Evolutionary conservation across 495 filamentous ascomycete species (phyloP).

Genomic region (Pseudomonodictys pantanalensis): DNA sequence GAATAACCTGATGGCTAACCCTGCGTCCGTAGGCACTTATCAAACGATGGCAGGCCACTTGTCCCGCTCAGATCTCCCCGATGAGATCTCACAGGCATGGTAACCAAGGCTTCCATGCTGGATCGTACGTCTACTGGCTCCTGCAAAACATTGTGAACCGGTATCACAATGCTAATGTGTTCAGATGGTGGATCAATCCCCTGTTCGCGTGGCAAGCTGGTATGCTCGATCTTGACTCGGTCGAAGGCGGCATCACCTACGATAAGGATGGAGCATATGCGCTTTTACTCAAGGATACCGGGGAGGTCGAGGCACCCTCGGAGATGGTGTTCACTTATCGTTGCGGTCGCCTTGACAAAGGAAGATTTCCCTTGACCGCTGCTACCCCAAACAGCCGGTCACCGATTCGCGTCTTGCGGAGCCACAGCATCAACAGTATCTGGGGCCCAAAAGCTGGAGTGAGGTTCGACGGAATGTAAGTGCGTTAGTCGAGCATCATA

Average conservation of each 20-base stretch:
- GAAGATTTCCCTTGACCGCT: conserved; percentile 37
- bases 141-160: neutral
- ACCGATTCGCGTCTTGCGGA: conserved; percentile 39
- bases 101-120: conserved; percentile 38
- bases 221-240: conserved; percentile 37
- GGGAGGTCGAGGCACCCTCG: conserved; percentile 30
- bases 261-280: conserved; percentile 41
- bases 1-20: neutral
- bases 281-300: conserved; percentile 35
- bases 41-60: conserved; percentile 22
- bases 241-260: conserved; percentile 35
- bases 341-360: conserved; percentile 28
- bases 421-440: conserved; percentile 36
- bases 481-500: neutral
- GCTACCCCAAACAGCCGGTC: conserved; percentile 31
- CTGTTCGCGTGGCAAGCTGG: conserved; percentile 41
- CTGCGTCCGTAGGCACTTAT: conserved; percentile 19
- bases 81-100: conserved; percentile 22
- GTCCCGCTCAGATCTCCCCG: conserved; percentile 16
- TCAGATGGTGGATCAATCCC: conserved; percentile 44
- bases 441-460: conserved; percentile 41
- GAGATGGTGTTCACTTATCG: conserved; percentile 36
- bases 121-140: conserved; percentile 35
- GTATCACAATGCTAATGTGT: conserved; percentile 5
- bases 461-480: conserved; percentile 44